These are phyloP conservation scores for Micractinium conductrix DNA, from an alignment of 139 green algal species.

Conservation along the genomic window DNA sequence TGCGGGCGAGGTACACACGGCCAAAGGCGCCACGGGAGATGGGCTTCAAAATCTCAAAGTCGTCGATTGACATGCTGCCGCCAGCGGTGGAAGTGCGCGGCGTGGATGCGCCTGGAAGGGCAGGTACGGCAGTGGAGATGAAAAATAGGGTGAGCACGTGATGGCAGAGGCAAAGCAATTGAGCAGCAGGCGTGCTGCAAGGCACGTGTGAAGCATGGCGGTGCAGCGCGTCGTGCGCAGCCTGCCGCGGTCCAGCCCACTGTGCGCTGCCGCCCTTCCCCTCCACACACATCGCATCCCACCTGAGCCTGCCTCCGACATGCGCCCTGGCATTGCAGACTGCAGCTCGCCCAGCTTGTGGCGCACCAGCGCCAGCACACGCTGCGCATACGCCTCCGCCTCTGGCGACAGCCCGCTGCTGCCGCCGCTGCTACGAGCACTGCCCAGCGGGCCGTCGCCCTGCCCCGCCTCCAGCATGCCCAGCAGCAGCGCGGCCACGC, in stretches of 20 bases:
- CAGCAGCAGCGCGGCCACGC: slow-evolving; percentile 19
- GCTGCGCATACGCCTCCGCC: slow-evolving; percentile 40
- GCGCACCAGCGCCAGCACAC: slow-evolving; percentile 53
- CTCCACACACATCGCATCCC: neutral
- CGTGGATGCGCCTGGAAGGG: slow-evolving; percentile 36
- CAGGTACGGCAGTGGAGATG: too few relatives aligned
- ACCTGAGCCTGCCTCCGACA: slow-evolving; percentile 30
- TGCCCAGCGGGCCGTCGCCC: neutral
- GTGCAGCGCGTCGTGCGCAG: too few relatives aligned
- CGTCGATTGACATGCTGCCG: slow-evolving; percentile 74
- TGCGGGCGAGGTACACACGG: slow-evolving; percentile 91
- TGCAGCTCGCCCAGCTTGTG: slow-evolving; percentile 61
- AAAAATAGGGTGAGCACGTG: too few relatives aligned
- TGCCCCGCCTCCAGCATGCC: slow-evolving; percentile 22
- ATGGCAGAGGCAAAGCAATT: too few relatives aligned
- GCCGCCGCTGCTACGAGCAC: neutral
- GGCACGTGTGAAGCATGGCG: too few relatives aligned
- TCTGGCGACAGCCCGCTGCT: slow-evolving; percentile 47
- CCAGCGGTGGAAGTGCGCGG: slow-evolving; percentile 9
- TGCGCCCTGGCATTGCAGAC: slow-evolving; percentile 36
- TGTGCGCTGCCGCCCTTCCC: too few relatives aligned
- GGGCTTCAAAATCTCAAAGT: slow-evolving; percentile 97
- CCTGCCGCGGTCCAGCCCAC: too few relatives aligned
- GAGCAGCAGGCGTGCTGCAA: too few relatives aligned
- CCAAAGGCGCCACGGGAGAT: slow-evolving; percentile 94